A percentile compares a stretch with the other conserved stretches of the same genome.
phyloP scores from a whole-genome alignment of 202 grass and related monocot genomes.

The Digitaria exilis region DNA sequence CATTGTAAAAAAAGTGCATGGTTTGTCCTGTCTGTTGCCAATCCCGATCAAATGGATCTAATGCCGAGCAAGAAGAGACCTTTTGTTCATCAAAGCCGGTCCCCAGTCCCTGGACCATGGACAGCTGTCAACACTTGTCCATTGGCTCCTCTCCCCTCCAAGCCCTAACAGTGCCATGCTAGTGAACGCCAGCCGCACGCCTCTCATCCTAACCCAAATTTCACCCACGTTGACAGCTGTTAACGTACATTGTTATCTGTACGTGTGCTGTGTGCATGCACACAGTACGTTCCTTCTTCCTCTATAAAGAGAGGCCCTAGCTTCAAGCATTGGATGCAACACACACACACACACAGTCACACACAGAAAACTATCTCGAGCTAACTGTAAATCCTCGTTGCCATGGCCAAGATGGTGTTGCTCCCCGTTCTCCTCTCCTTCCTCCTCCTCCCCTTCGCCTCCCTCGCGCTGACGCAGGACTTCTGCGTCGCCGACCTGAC shows the following conservation, averaged over 20 bases:
- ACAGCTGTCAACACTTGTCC: conserved; percentile 41
- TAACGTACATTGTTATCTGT: neutral
- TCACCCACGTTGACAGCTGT: conserved; percentile 29
- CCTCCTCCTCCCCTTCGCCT: conserved; percentile 36
- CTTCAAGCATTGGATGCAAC: neutral
- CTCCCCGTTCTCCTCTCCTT: conserved; percentile 48
- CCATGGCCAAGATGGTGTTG: conserved; percentile 49
- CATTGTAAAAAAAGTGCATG: neutral
- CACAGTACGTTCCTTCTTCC: neutral
- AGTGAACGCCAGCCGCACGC: conserved; percentile 35
- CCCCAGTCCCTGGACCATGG: conserved; percentile 30
- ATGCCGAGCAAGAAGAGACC: conserved; percentile 13
- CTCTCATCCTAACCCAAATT: conserved; percentile 25
- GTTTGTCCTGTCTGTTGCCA: neutral
- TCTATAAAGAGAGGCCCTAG: conserved; percentile 30
- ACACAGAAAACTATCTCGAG: neutral
- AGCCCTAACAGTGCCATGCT: conserved; percentile 14
- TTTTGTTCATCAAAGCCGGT: conserved; percentile 36
- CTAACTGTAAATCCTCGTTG: neutral
- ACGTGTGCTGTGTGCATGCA: neutral
- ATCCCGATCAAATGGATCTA: conserved; percentile 15
- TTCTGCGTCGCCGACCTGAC: conserved; percentile 73
- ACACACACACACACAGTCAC: neutral
- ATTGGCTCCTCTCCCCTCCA: conserved; percentile 1
- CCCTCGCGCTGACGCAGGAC: conserved; percentile 55